A percentile compares a stretch with the other conserved stretches of the same genome.
Conservation (phyloP, 2,329 filamentous ascomycete species). For the Aspergillus novofumigatus region DNA sequence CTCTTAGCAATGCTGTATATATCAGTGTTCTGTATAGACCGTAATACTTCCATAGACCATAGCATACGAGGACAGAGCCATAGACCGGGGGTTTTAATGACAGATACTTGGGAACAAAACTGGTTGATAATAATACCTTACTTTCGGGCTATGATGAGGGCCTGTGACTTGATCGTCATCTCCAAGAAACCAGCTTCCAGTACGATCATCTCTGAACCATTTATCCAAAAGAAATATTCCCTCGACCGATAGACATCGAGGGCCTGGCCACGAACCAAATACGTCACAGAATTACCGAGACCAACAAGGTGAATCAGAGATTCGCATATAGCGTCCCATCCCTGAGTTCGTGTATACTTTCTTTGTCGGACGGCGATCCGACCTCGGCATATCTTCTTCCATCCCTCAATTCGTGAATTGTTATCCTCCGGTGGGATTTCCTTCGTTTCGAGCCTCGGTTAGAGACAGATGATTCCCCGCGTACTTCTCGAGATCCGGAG, state of each 20-base stretch:
- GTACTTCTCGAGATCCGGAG: conserved; percentile 15
- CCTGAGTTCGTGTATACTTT: conserved; percentile 40
- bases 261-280: not conserved
- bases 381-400: conserved; percentile 40
- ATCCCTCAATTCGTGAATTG: conserved; percentile 41
- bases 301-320: conserved; percentile 18
- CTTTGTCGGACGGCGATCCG: conserved; percentile 33
- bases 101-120: not conserved
- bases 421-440: conserved; percentile 32
- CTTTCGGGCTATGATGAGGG: not conserved
- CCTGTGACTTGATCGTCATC: not conserved
- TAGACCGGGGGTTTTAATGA: not conserved
- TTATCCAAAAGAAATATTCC: no score
- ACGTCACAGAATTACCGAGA: not conserved
- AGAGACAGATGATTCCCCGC: conserved; percentile 18
- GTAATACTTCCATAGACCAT: not conserved
- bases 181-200: not conserved
- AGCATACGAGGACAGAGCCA: not conserved
- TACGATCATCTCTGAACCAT: not conserved
- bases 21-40: not conserved
- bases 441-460: conserved; percentile 26
- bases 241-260: no score
- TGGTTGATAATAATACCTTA: not conserved
- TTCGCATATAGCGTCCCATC: conserved; percentile 43
- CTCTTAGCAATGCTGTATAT: not conserved